Percentiles rank a stretch among this genome's conserved stretches.
phyloP scores from a whole-genome alignment of 768 basidiomycete species.

The Kwoniella sp. region DNA sequence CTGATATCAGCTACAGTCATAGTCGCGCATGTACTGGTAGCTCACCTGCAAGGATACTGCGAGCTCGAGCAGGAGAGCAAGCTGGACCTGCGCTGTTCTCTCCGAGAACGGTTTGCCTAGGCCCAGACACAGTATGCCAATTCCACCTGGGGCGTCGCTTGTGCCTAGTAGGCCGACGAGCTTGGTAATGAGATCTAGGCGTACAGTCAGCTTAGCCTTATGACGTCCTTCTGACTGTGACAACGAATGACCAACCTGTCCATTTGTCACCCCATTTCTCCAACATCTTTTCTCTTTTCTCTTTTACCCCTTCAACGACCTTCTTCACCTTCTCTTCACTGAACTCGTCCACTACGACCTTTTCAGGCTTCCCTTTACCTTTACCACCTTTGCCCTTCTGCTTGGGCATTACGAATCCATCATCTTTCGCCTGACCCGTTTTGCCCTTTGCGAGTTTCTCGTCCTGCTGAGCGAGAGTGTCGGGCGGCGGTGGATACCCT shows the following conservation, averaged over 20 bases:
- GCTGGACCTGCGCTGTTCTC: slow-evolving; percentile 46
- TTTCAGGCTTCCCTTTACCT: slow-evolving; percentile 21
- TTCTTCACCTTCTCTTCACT: slow-evolving; percentile 54
- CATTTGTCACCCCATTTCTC: slow-evolving; percentile 39
- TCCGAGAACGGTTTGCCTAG: slow-evolving; percentile 38
- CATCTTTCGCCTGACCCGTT: slow-evolving; percentile 10
- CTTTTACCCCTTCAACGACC: slow-evolving; percentile 26
- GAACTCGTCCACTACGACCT: slow-evolving; percentile 20
- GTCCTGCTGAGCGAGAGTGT: slow-evolving; percentile 21
- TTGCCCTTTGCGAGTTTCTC: slow-evolving; percentile 16
- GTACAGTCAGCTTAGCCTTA: not conserved
- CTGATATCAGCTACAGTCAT: too few species aligned
- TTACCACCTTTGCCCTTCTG: slow-evolving; percentile 17
- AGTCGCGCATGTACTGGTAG: too few species aligned
- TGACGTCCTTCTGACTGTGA: too few species aligned
- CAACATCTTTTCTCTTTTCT: slow-evolving; percentile 39
- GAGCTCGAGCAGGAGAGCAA: slow-evolving; percentile 43
- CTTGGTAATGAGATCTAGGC: slow-evolving; percentile 1
- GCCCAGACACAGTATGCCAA: slow-evolving; percentile 38
- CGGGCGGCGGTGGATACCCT: not conserved
- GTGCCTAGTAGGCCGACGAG: slow-evolving; percentile 7
- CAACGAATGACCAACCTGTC: slow-evolving; percentile 27
- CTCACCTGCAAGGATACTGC: slow-evolving; percentile 24
- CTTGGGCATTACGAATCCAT: slow-evolving; percentile 16
- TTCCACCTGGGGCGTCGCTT: not conserved